Percentiles rank a stretch among this genome's conserved stretches.
Evolutionary conservation across 352 stramenopile genomes (phyloP).

Genomic region (Globisporangium nunn): DNA sequence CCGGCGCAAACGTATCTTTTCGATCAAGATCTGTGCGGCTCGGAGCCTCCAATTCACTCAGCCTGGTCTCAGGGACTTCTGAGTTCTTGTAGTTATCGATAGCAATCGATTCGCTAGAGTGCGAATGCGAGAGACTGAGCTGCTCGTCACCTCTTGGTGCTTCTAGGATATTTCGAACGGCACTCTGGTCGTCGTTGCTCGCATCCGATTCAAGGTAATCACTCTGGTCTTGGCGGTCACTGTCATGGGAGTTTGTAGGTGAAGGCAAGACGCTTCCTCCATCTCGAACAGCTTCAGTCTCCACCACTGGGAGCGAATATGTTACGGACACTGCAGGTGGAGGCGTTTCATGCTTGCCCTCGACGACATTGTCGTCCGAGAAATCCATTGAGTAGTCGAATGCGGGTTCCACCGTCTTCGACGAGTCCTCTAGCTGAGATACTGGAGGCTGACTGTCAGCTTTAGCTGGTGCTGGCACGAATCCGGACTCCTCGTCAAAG

Average conservation of each 20-base stretch:
- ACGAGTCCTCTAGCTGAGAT: not conserved
- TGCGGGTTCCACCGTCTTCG: constrained; percentile 18
- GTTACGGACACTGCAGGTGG: not conserved
- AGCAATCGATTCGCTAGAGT: not conserved
- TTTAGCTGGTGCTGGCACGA: not conserved
- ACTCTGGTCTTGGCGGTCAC: constrained; percentile 18
- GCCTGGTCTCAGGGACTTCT: no score
- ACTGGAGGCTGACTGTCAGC: not conserved
- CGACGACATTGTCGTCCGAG: constrained; percentile 31
- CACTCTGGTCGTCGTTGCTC: not conserved
- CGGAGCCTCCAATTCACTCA: not conserved
- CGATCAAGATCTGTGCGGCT: not conserved
- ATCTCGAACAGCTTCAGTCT: not conserved
- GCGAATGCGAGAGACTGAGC: not conserved
- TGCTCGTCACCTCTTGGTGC: not conserved
- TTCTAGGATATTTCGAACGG: not conserved
- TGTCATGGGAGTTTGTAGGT: not conserved
- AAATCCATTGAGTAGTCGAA: constrained; percentile 79
- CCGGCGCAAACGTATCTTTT: not conserved
- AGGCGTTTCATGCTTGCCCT: not conserved
- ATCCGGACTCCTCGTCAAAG: constrained; percentile 47
- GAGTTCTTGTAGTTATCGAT: not conserved
- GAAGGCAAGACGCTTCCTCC: not conserved
- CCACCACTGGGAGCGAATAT: not conserved
- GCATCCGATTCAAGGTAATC: constrained; percentile 24